phyloP scores from a whole-genome alignment of 306 rosid species.

The Cucurbita ficifolia region DNA sequence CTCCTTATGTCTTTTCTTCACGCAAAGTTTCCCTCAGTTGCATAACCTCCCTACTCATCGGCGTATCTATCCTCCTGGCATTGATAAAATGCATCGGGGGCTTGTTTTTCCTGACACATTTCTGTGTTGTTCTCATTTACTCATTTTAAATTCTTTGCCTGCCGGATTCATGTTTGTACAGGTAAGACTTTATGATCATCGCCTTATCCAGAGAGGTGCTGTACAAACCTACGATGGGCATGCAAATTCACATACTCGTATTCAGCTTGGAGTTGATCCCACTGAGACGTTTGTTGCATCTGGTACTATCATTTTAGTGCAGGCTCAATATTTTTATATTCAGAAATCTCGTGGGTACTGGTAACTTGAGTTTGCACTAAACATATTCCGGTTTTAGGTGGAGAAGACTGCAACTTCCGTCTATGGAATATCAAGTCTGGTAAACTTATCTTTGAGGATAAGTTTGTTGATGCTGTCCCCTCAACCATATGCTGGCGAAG shows the following conservation, averaged over 20 bases:
- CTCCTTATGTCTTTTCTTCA: not conserved
- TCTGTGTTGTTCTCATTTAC: not conserved
- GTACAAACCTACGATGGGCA: conserved; percentile 72
- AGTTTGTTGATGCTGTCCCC: conserved; percentile 40
- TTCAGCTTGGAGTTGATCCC: conserved; percentile 76
- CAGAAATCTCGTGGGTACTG: not conserved
- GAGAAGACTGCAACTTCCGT: conserved; percentile 75
- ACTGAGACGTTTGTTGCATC: conserved; percentile 62
- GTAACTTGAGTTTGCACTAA: not conserved
- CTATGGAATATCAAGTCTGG: conserved; percentile 83
- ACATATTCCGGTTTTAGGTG: conserved; percentile 36
- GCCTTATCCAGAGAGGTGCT: conserved; percentile 62
- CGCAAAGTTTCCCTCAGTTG: not conserved
- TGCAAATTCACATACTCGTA: conserved; percentile 60
- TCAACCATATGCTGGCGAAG: conserved; percentile 56
- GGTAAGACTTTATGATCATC: conserved; percentile 72
- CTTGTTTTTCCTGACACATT: not conserved
- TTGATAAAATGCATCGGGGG: not conserved
- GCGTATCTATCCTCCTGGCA: not conserved
- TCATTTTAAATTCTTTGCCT: not conserved
- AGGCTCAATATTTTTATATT: not conserved
- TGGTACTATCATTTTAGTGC: conserved; percentile 28
- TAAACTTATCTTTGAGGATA: conserved; percentile 73
- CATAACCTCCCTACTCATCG: not conserved
- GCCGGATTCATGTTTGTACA: conserved; percentile 13